Conservation (phyloP, 306 rosid species). For the Glycyrrhiza uralensis region DNA sequence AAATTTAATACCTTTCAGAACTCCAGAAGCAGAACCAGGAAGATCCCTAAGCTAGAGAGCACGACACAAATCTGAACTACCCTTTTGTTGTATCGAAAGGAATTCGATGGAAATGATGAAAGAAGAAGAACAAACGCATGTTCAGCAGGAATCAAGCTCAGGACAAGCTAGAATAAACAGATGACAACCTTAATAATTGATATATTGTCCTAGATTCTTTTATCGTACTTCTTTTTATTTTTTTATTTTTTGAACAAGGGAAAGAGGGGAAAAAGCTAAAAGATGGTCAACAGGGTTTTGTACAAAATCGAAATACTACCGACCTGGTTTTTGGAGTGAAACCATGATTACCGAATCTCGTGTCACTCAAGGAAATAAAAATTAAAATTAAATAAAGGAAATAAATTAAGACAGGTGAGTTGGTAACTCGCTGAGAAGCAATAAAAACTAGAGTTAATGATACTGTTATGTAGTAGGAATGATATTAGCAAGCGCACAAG, state of each 20-base stretch:
- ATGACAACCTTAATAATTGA: conserved; percentile 31
- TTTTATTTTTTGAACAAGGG: background rate
- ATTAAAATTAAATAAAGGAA: background rate
- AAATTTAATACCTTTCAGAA: conserved; percentile 12
- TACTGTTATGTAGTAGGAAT: background rate
- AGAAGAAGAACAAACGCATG: conserved; percentile 15
- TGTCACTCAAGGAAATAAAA: no score
- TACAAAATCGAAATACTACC: background rate
- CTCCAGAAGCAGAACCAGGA: background rate
- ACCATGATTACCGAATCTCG: conserved; percentile 8
- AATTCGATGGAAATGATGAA: conserved; percentile 6
- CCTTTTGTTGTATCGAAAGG: background rate
- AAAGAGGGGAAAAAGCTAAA: background rate
- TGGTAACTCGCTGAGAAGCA: background rate
- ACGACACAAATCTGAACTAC: conserved; percentile 8
- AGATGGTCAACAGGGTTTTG: background rate
- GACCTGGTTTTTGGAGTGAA: conserved; percentile 16
- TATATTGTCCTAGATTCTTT: conserved; percentile 19
- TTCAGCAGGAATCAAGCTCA: conserved; percentile 21
- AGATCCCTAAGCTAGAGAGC: background rate
- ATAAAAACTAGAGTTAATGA: conserved; percentile 16
- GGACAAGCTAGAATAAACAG: conserved; percentile 34
- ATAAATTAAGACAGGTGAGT: background rate
- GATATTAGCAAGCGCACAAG: background rate
- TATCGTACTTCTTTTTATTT: background rate